These are phyloP conservation scores for Fusarium neocosmosporiellum DNA, from an alignment of 2,329 filamentous ascomycete species.

Conservation along the genomic window DNA sequence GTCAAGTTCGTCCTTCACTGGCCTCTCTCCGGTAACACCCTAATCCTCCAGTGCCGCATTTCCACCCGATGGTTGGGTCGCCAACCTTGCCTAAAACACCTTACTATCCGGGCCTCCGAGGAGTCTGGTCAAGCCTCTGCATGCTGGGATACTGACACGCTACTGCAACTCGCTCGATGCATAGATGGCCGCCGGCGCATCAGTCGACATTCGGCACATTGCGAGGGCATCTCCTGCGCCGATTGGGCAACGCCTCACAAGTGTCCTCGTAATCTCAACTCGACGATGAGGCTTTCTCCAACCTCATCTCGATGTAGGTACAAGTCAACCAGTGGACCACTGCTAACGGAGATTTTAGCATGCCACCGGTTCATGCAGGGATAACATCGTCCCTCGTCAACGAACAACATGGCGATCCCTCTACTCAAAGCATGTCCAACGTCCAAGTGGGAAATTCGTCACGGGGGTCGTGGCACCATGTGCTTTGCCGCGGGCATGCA, in stretches of 20 bases:
- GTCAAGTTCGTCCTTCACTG: neutral
- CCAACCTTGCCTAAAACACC: neutral
- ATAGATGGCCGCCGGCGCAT: constrained; percentile 18
- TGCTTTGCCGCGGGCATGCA: constrained; percentile 1
- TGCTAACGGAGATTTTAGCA: constrained; percentile 5
- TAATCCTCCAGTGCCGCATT: neutral
- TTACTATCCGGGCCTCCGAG: constrained; percentile 19
- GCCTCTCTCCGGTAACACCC: neutral
- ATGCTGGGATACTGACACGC: constrained; percentile 8
- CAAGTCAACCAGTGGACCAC: neutral
- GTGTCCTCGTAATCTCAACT: constrained; percentile 10
- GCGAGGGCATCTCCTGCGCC: neutral
- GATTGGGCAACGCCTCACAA: constrained; percentile 10
- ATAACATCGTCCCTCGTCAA: constrained; percentile 3
- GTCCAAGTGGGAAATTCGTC: constrained; percentile 2
- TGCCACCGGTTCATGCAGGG: constrained; percentile 30
- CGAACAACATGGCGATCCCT: constrained; percentile 13
- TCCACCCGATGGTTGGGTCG: neutral
- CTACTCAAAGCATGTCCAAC: neutral
- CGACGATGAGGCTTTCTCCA: constrained; percentile 13
- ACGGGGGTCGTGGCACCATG: constrained; percentile 11
- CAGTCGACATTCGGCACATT: constrained; percentile 14
- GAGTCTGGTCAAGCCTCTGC: constrained; percentile 1
- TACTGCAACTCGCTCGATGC: constrained; percentile 28
- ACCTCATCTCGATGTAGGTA: neutral